These are phyloP conservation scores for Candida sphagnicola DNA, from an alignment of 805 yeast species.

Conservation along the genomic window DNA sequence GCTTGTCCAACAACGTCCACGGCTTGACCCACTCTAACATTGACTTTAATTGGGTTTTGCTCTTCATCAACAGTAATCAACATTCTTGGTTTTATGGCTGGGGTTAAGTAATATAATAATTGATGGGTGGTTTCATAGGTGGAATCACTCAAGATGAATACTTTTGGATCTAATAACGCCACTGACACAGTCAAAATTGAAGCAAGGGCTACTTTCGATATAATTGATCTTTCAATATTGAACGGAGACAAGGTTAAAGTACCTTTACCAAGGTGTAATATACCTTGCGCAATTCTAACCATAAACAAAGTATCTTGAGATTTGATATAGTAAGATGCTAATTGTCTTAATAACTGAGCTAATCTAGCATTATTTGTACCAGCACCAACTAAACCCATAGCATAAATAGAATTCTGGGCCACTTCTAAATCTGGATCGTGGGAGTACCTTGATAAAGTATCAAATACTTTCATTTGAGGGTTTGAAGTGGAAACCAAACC, in stretches of 20 bases:
- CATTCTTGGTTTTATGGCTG: slow-evolving; percentile 91
- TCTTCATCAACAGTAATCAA: slow-evolving; percentile 89
- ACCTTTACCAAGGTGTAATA: slow-evolving; percentile 94
- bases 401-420: slow-evolving; percentile 89
- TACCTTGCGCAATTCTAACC: slow-evolving; percentile 93
- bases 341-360: slow-evolving; percentile 91
- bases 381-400: slow-evolving; percentile 98
- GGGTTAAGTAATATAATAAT: slow-evolving; percentile 77
- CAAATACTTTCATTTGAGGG: slow-evolving; percentile 96
- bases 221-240: slow-evolving; percentile 80
- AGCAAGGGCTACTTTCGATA: slow-evolving; percentile 87
- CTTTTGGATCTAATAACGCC: slow-evolving; percentile 79
- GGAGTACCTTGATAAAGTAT: slow-evolving; percentile 90
- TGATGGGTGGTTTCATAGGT: slow-evolving; percentile 55
- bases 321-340: slow-evolving; percentile 88
- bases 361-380: slow-evolving; percentile 98
- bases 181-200: slow-evolving; percentile 81
- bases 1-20: slow-evolving; percentile 99
- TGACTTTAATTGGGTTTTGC: slow-evolving; percentile 87
- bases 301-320: slow-evolving; percentile 88
- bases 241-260: slow-evolving; percentile 86
- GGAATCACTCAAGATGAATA: slow-evolving; percentile 69
- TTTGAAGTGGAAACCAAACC: slow-evolving; percentile 89
- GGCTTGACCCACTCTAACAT: slow-evolving; percentile 97
- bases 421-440: slow-evolving; percentile 94